Evolutionary conservation across 2,329 filamentous ascomycete genomes (phyloP).

Genomic region (Sporothrix variecibatus): DNA sequence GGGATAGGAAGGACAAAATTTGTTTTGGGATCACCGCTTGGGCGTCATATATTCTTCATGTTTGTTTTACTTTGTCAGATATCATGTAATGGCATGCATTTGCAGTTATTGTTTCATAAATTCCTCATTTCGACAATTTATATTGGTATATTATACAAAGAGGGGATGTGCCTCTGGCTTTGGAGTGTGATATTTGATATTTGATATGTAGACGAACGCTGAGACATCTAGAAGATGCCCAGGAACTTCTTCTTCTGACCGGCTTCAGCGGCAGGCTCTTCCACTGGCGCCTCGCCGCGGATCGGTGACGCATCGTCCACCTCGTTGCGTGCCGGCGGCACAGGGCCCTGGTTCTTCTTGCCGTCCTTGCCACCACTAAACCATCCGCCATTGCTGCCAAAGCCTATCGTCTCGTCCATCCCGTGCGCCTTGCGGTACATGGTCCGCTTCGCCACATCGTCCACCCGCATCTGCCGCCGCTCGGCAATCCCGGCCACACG

Average conservation of each 20-base stretch:
- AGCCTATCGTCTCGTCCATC: slow-evolving; percentile 63
- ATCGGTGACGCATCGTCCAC: slow-evolving; percentile 40
- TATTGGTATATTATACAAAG: slow-evolving; percentile 9
- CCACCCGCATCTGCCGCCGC: slow-evolving; percentile 70
- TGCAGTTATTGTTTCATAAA: neutral
- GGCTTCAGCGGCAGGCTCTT: slow-evolving; percentile 46
- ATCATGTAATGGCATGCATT: neutral
- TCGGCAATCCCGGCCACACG: slow-evolving; percentile 68
- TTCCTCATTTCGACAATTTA: neutral
- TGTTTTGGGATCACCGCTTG: neutral
- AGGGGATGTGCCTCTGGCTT: neutral
- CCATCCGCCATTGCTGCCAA: slow-evolving; percentile 38
- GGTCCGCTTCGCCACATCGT: slow-evolving; percentile 84
- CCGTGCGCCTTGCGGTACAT: slow-evolving; percentile 87
- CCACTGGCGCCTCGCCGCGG: neutral
- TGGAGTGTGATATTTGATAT: neutral
- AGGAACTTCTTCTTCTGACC: slow-evolving; percentile 73
- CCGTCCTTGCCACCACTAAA: slow-evolving; percentile 27
- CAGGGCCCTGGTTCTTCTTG: slow-evolving; percentile 30
- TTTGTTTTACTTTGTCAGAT: slow-evolving; percentile 19
- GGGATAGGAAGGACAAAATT: neutral
- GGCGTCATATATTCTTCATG: neutral
- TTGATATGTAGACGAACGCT: too few species aligned
- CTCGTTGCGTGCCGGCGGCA: slow-evolving; percentile 33
- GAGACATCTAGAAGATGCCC: slow-evolving; percentile 68